Evolutionary conservation across 441 rosid species (phyloP), one percentile per base, ranked within the genome.

Genomic region (Eruca vesicaria): DNA sequence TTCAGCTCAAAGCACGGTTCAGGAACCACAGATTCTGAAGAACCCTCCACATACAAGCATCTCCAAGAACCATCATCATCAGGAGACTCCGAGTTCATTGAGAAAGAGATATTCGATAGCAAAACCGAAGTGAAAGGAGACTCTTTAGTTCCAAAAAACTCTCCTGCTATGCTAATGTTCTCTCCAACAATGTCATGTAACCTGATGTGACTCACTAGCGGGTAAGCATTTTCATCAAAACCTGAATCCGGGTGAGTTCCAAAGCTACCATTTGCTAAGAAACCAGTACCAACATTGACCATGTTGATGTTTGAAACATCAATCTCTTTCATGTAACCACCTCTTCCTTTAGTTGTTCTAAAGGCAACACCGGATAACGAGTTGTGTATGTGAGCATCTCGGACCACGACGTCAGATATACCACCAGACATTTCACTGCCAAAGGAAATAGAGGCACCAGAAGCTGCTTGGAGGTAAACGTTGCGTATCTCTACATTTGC

Each of bases 361-460:
- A 85, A 67, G 21, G 70, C 68, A 68, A 84, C 69, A 9, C 86
- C 88, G 5, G 78, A 52, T n/a, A 62, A 66, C 2, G 74, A 68
- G 50, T 77, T 63, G 59, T 52, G 65, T 19, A 85, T 52, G 71
- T 59, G 63, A 18, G 60, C 75, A 58, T 74, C 62, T 2, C 67
- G 73, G 2, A 70, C 82, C 6, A 35, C 23, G 6, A 85, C 48
- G 5, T 79, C 78, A 12, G 77, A 78, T 43, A 85, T 76, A 9
- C 88, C 86, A 12, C 88, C 88, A 1, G 88, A 85, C 66, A 61
- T 82, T 68, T 85, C 88, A 28, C 84, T 82, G 0, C 88, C 88
- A 48, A 85, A 61, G 4, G 88, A 80, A n/a, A 85, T 62, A 59
- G 81, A 76, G 0, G 86, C 52, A 35, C 82, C 80, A 11, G 78